These are phyloP conservation scores for Fusarium proliferatum DNA, from an alignment of 2,329 filamentous ascomycete genomes.

Conservation along the genomic window DNA sequence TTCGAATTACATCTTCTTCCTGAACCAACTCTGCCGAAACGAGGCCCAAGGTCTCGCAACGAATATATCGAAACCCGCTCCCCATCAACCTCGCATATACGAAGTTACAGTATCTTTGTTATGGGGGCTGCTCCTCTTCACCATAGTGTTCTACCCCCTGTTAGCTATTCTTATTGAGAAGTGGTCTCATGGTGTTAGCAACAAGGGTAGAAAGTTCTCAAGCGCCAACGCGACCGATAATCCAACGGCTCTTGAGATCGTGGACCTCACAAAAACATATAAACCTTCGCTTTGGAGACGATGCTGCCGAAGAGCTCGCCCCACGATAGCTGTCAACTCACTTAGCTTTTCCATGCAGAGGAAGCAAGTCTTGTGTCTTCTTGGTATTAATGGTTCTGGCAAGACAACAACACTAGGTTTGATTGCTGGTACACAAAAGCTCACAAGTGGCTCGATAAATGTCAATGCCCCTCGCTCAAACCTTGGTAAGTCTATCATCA, in stretches of 20 bases:
- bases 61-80: background rate
- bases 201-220: background rate
- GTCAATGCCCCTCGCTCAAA: background rate
- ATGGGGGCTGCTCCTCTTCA: background rate
- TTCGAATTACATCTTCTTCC: background rate
- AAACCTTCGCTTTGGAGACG: background rate
- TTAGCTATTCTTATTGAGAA: background rate
- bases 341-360: background rate
- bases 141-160: background rate
- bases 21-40: background rate
- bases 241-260: background rate
- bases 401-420: slow-evolving; percentile 86
- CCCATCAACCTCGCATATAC: background rate
- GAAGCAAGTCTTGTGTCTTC: slow-evolving; percentile 73
- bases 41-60: background rate
- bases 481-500: background rate
- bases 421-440: slow-evolving; percentile 75
- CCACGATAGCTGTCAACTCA: background rate
- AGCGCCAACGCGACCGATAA: background rate
- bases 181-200: background rate
- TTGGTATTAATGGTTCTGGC: slow-evolving; percentile 85
- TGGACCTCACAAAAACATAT: background rate
- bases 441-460: background rate
- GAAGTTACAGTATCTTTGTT: background rate
- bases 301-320: background rate